Evolutionary conservation across 2,329 filamentous ascomycete genomes (phyloP), one percentile per base, ranked within the genome.

Genomic region (Pestalotiopsis sp.): DNA sequence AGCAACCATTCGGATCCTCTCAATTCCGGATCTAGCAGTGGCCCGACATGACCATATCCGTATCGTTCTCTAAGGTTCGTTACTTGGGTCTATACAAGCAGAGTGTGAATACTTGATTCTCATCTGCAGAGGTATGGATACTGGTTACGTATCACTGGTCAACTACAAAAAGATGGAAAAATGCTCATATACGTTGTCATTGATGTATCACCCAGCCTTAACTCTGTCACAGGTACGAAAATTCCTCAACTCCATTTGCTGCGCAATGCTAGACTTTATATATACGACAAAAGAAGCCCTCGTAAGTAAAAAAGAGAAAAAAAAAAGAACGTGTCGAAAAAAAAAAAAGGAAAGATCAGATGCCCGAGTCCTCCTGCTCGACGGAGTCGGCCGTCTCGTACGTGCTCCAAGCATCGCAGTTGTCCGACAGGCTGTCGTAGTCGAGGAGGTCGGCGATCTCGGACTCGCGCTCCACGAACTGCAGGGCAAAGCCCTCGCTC

Each of bases 301-400:
- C 45, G 20, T 52, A n/a, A 52, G 17, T 9, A 23, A n/a, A 23
- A 23, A 23, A 23, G 20, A 23, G n/a, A 52, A 20, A 45, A 45
- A 45, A 45, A 45, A 45, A 17, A 14, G 17, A 45, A 45, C 13
- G 41, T 36, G 31, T 36, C 31, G 41, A 20, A 62, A 39, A 31
- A 41, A 62, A 23, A 23, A 36, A 5, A 61, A 41, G 11, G 20
- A 13, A 62, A 61, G 17, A n/a, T 58, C 39, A 67, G 45, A 67
- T 20, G 62, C 66, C 66, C 7, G 66, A 67, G 23, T 67, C 66
- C 36, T 67, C 57, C 25, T 62, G 57, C 23, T 56, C 66, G 45
- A 67, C 39, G 5, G 27, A 39, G 20, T 63, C 25, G 6, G 57
- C 36, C 17, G 14, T 38, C 38, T 62, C 38, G 17, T 63, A 67